Evolutionary conservation across 768 basidiomycete species (phyloP), one percentile per base, ranked within the genome.

Genomic region (Pleurotus tuber-regium): DNA sequence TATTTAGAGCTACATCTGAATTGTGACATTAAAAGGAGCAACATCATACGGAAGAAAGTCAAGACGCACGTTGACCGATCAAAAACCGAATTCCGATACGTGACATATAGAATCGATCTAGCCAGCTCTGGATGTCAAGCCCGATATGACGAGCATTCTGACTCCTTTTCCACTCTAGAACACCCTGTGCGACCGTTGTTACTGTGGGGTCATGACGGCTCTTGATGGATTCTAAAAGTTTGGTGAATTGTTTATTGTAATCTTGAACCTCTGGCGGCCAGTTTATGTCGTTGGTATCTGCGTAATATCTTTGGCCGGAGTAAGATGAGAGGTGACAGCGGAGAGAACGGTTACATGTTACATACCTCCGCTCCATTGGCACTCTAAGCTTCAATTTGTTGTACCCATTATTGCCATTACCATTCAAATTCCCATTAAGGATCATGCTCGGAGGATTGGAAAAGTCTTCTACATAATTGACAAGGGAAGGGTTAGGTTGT

Each of bases 61-160:
- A 57, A 55, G 38, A 71, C 86, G 64, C 56, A 95, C 93, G 94
- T 69, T 98, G 94, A 24, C 94, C 97, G 49, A 98, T 97, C 55
- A 99, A 71, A 63, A 98, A 98, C 0, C 97, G 89, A 58, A 99
- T 98, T 0, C 92, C 92, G 41, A 94, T 96, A 23, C 97, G 86
- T 24, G 84, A 88, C 83, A 99, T 83, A 66, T 99, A 98, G 70
- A 98, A 99, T 33, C 97, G 78, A 68, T 98, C 97, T 57, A 99
- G 71, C 91, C 95, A 98, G 21, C 86, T 84, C 66, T 98, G 96
- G 46, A 99, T 89, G 59, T 94, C 92, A 30, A 86, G 73, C 12
- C 89, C 89, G 43, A 93, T 92, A 43, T 82, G 77, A 28, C 74
- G 78, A 11, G 81, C 77, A 40, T 86, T 83, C 63, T 82, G 82